Conservation (phyloP, 345 rosid species). For the Populus alba region DNA sequence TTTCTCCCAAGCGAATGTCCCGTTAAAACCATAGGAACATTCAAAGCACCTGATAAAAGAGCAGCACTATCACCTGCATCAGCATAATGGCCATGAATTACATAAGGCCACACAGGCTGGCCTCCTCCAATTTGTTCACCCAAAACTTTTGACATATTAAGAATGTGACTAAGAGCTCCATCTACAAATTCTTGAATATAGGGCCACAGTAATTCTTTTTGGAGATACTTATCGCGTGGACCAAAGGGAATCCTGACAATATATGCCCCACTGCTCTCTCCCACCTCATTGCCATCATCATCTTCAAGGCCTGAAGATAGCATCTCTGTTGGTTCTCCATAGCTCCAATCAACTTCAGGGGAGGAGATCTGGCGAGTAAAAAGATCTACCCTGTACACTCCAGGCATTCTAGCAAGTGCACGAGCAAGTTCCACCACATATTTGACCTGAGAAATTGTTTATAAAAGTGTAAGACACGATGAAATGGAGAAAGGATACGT, state of each 20-base stretch:
- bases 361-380: conserved; percentile 82
- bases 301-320: conserved; percentile 62
- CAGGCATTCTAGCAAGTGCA: conserved; percentile 95
- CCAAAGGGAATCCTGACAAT: conserved; percentile 92
- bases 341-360: conserved; percentile 95
- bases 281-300: conserved; percentile 56
- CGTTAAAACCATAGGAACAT: conserved; percentile 95
- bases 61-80: conserved; percentile 97
- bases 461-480: not conserved
- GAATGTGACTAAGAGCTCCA: conserved; percentile 83
- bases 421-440: conserved; percentile 95
- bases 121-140: conserved; percentile 86
- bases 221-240: conserved; percentile 75
- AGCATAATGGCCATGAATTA: conserved; percentile 91
- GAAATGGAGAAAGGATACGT: not conserved
- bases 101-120: conserved; percentile 91
- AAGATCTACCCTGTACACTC: conserved; percentile 94
- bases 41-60: conserved; percentile 85
- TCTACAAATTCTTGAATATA: conserved; percentile 92
- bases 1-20: conserved; percentile 98
- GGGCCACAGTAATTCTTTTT: conserved; percentile 86
- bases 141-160: conserved; percentile 87
- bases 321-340: conserved; percentile 98
- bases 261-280: conserved; percentile 96
- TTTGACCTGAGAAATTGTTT: conserved; percentile 56